Evolutionary conservation across 169 alveolate species (phyloP).

Genomic region (Babesia gibsoni): DNA sequence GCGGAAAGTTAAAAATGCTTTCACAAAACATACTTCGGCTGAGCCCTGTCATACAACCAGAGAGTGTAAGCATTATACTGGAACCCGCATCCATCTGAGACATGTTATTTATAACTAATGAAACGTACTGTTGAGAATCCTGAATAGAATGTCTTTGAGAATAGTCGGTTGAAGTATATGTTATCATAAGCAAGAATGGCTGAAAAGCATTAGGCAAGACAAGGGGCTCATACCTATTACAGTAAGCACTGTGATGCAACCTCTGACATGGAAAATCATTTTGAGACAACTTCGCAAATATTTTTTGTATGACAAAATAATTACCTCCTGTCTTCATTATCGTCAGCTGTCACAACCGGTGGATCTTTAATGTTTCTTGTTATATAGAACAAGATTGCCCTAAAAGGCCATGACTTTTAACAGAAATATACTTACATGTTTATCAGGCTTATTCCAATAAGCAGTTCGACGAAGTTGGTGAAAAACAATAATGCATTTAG

Average conservation of each 20-base stretch:
- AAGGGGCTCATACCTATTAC: slow-evolving; percentile 12
- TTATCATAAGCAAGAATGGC: slow-evolving; percentile 56
- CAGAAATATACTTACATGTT: too few species aligned
- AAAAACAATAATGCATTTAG: too few species aligned
- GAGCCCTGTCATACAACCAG: slow-evolving; percentile 37
- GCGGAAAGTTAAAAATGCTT: background rate
- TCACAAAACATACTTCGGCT: slow-evolving; percentile 17
- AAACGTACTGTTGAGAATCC: slow-evolving; percentile 49
- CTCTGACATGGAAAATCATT: background rate
- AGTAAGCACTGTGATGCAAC: slow-evolving; percentile 9
- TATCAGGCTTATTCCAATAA: too few species aligned
- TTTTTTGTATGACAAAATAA: background rate
- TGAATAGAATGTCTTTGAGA: slow-evolving; percentile 41
- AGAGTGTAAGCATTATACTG: slow-evolving; percentile 45
- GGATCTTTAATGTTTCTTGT: too few species aligned
- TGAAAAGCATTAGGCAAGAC: background rate
- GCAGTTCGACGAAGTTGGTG: too few species aligned
- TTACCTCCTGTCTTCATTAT: too few species aligned
- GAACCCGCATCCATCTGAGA: slow-evolving; percentile 56
- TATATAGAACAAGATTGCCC: too few species aligned
- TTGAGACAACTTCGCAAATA: background rate
- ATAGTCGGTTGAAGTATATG: slow-evolving; percentile 32
- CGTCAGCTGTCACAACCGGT: too few species aligned
- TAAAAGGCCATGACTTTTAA: too few species aligned
- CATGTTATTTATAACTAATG: background rate